phyloP scores from a whole-genome alignment of 2,329 filamentous ascomycete species.

The Cytospora chrysosperma region DNA sequence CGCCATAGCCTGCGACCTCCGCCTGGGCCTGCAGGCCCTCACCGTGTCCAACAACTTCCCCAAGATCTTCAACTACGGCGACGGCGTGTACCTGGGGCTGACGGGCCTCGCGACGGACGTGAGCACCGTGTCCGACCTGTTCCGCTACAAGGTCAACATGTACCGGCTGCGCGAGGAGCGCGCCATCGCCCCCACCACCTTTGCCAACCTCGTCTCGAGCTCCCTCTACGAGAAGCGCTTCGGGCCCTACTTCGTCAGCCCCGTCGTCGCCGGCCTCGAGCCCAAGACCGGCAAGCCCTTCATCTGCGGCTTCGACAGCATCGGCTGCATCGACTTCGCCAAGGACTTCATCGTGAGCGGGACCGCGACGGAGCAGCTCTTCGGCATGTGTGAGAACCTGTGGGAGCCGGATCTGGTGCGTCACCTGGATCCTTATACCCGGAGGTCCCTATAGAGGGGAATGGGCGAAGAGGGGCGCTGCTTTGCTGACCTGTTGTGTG shows the following conservation, averaged over 20 bases:
- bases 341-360: conserved; percentile 99
- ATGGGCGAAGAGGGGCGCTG: not conserved
- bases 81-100: conserved; percentile 84
- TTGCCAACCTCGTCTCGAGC: conserved; percentile 91
- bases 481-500: not conserved
- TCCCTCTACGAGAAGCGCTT: conserved; percentile 94
- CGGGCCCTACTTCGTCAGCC: conserved; percentile 93
- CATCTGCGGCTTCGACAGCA: conserved; percentile 98
- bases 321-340: conserved; percentile 98
- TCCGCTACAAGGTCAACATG: conserved; percentile 99
- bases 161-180: conserved; percentile 98
- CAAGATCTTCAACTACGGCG: conserved; percentile 98
- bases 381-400: conserved; percentile 96
- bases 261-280: conserved; percentile 92
- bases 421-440: conserved; percentile 26
- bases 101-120: conserved; percentile 97
- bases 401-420: conserved; percentile 96
- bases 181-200: conserved; percentile 88
- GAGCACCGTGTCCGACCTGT: conserved; percentile 88
- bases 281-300: conserved; percentile 92
- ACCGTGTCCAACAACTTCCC: conserved; percentile 99
- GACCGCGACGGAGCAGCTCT: conserved; percentile 94
- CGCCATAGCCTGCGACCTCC: conserved; percentile 97
- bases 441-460: not conserved
- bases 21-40: conserved; percentile 91